Base-by-base conservation (phyloP, 345 rosid genomes). In the Corymbia maculata region DNA sequence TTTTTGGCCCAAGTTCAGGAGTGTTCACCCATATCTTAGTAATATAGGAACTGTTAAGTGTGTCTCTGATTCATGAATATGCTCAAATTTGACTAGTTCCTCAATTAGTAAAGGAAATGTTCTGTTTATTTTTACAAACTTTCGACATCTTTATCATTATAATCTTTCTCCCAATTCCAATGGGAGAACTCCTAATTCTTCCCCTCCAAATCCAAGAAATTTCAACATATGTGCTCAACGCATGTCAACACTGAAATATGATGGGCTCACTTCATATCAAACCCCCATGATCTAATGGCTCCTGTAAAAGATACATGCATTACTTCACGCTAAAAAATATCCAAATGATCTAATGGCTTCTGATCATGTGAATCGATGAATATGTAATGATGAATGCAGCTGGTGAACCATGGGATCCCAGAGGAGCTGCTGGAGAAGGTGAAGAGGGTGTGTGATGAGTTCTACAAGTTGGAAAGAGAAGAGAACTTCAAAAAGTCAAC, bases 331-430 rank as follows among this genome's bases (percentile, higher is more conserved):
- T 8, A 12, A 68, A 16, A 66, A 68, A 15, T n/a, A 30, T 30
- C 44, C 4, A 15, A 36, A 36, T 36, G 22, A 30, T 11, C 79
- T 68, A 32, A 32, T 32, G 16, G 32, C 42, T 68, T 30, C 17
- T 30, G 79, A 66, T 30, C 1, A 66, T 36, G 21, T 70, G 80
- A 70, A 36, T 70, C 5, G 47, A 70, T 17, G 47, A 36, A 55
- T 55, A 55, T 22, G 61, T 70, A 7, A 70, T 88, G 52, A 42
- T 70, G 82, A 70, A 70, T 70, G 61, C 89, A 97, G 99, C 91
- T 97, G 90, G 93, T 89, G 96, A 96, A 96, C 94, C 98, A 95
- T 92, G 98, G 97, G 88, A 93, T 97, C 45, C 86, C 95, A 64
- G 96, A 91, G 89, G 96, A 96, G 91, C 90, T 96, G 50, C 91